These are phyloP conservation scores for Endocarpon pusillum DNA, from an alignment of 495 filamentous ascomycete genomes.

Conservation along the genomic window DNA sequence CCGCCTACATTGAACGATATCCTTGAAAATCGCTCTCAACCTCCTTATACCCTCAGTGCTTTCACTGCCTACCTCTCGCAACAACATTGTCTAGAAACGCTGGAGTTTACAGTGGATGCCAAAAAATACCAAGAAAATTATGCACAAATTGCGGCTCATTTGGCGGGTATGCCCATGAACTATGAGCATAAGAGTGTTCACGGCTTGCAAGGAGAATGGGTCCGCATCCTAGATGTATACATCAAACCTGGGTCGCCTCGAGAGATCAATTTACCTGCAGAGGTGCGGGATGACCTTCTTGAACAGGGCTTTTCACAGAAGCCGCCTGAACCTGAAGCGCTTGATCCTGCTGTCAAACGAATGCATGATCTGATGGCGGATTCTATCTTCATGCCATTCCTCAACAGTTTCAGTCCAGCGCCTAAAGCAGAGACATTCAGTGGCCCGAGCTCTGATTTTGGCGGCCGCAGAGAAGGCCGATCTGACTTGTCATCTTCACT, in stretches of 20 bases:
- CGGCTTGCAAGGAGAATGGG: conserved; percentile 20
- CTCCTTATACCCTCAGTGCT: conserved; percentile 81
- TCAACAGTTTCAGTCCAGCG: conserved; percentile 41
- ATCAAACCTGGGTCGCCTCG: conserved; percentile 63
- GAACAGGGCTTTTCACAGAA: conserved; percentile 37
- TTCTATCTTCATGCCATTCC: conserved; percentile 70
- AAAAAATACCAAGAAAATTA: conserved; percentile 75
- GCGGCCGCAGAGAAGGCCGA: no score
- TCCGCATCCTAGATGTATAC: conserved; percentile 52
- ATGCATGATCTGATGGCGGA: conserved; percentile 96
- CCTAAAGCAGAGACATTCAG: no score
- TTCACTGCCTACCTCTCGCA: conserved; percentile 97
- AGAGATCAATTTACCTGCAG: conserved; percentile 82
- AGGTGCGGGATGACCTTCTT: conserved; percentile 68
- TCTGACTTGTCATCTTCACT: no score
- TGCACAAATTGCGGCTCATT: conserved; percentile 26
- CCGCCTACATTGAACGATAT: conserved; percentile 70
- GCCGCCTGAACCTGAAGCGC: conserved; percentile 58
- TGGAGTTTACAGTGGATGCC: conserved; percentile 95
- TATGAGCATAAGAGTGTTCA: neutral
- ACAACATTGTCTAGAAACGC: conserved; percentile 90
- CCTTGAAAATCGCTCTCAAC: conserved; percentile 66
- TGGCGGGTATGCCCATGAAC: conserved; percentile 1
- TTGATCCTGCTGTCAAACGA: conserved; percentile 81
- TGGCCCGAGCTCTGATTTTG: conserved; percentile 31